phyloP scores from a whole-genome alignment of 2,329 filamentous ascomycete species.

The Pestalotiopsis sp. region DNA sequence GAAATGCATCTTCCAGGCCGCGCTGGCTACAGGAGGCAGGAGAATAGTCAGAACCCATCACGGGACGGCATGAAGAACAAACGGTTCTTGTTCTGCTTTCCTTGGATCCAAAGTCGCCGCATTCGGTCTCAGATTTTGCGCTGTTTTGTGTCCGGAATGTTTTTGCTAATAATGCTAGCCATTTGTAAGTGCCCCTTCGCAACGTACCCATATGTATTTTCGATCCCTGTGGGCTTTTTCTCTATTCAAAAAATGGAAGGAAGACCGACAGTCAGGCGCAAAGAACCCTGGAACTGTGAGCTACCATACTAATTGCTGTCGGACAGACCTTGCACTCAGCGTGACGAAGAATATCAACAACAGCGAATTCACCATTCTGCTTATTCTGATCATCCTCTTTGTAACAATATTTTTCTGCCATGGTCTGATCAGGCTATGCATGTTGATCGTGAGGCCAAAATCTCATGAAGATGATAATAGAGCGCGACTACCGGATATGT shows the following conservation, averaged over 20 bases:
- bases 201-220: neutral
- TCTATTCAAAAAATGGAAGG: too few relatives aligned
- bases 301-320: conserved; percentile 1
- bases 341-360: conserved; percentile 65
- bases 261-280: too few relatives aligned
- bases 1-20: conserved; percentile 49
- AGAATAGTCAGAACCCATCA: conserved; percentile 13
- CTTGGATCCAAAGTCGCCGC: conserved; percentile 55
- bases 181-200: conserved; percentile 60
- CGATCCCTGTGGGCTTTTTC: neutral
- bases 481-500: conserved; percentile 41
- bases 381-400: conserved; percentile 76
- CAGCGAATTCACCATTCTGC: conserved; percentile 76
- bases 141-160: conserved; percentile 66
- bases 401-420: conserved; percentile 82
- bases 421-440: conserved; percentile 71
- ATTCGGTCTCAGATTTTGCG: conserved; percentile 59
- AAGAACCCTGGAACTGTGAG: neutral
- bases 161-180: conserved; percentile 60
- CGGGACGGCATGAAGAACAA: conserved; percentile 32
- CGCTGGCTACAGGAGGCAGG: conserved; percentile 39
- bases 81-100: conserved; percentile 56
- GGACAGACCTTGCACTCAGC: conserved; percentile 71
- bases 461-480: conserved; percentile 21
- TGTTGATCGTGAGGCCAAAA: conserved; percentile 59